These are phyloP conservation scores for Paratinospora sagittata DNA, from an alignment of 164 flowering plant genomes.

Conservation along the genomic window DNA sequence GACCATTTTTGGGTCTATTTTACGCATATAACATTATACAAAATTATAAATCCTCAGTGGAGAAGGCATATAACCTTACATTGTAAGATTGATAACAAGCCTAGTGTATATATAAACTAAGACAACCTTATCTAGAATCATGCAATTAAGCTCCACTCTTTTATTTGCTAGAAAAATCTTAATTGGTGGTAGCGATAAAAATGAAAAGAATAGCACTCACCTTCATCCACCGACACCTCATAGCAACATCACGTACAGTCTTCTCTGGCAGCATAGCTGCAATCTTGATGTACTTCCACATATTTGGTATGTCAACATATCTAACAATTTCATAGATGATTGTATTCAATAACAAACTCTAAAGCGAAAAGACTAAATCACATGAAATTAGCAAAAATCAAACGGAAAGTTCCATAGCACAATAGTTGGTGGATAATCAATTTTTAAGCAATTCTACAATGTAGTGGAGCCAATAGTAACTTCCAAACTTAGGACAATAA, in stretches of 20 bases:
- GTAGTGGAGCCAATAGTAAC: background rate
- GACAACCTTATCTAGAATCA: background rate
- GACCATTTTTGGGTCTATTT: no score
- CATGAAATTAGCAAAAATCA: background rate
- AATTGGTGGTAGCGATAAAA: background rate
- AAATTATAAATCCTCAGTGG: no score
- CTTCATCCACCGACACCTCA: conserved; percentile 92
- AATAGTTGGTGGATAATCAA: background rate
- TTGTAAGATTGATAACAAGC: no score
- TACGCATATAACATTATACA: no score
- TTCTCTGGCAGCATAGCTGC: conserved; percentile 77
- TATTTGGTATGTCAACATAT: conserved; percentile 62
- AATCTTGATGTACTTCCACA: conserved; percentile 79
- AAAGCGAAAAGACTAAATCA: background rate
- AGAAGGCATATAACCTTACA: no score
- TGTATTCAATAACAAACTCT: background rate
- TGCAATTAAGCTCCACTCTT: background rate
- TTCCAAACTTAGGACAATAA: background rate
- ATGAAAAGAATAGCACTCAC: conserved; percentile 35
- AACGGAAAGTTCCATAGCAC: background rate
- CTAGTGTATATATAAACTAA: background rate
- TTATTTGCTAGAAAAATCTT: background rate
- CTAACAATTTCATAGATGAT: conserved; percentile 29
- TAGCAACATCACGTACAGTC: conserved; percentile 97
- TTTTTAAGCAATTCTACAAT: background rate